These are phyloP conservation scores for Platanus orientalis DNA, from an alignment of 164 flowering plant species.

Conservation along the genomic window DNA sequence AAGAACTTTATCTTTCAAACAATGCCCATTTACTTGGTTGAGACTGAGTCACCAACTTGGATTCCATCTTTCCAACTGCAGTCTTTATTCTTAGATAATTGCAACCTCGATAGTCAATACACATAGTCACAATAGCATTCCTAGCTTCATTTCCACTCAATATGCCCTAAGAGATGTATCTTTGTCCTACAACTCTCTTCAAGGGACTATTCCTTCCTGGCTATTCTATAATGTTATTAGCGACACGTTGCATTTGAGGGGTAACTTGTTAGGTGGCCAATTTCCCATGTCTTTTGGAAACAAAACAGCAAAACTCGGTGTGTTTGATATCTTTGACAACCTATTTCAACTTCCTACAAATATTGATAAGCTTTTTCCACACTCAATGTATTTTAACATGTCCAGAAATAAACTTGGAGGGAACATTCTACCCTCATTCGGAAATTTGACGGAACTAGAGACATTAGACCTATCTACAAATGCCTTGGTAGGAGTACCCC, in stretches of 20 bases:
- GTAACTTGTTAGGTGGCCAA: not conserved
- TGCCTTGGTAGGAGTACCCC: too few relatives aligned
- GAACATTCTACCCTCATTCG: too few relatives aligned
- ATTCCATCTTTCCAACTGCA: not conserved
- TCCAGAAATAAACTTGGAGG: too few relatives aligned
- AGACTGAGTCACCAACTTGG: not conserved
- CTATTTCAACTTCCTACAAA: slow-evolving; percentile 2
- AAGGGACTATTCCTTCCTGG: slow-evolving; percentile 6
- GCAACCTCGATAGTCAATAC: not conserved
- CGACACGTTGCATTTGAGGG: not conserved
- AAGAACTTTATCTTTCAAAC: not conserved
- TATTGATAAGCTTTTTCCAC: not conserved
- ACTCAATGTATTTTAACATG: too few relatives aligned
- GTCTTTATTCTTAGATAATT: not conserved
- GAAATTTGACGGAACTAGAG: too few relatives aligned
- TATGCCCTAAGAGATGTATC: not conserved
- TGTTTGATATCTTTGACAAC: slow-evolving; percentile 5
- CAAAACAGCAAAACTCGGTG: not conserved
- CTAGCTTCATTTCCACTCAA: not conserved
- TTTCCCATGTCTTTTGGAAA: not conserved
- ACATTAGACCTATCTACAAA: too few relatives aligned
- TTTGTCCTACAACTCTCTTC: not conserved
- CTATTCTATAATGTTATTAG: not conserved
- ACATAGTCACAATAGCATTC: not conserved
- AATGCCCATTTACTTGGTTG: not conserved